Conservation (phyloP, 2,329 filamentous ascomycete species). For the Hypoxylon sp. region DNA sequence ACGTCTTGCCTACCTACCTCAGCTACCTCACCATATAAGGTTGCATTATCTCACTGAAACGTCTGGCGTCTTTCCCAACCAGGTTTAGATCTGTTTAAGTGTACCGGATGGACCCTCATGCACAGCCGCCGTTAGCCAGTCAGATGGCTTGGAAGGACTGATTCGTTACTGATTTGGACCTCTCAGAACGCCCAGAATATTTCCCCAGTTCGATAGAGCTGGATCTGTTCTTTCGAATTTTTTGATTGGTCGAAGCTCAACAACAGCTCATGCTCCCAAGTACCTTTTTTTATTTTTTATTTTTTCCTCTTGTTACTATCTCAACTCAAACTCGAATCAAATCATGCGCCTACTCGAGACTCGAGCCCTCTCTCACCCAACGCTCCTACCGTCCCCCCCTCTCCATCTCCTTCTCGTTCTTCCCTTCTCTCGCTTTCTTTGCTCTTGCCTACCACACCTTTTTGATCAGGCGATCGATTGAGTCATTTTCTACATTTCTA, state of each 20-base stretch:
- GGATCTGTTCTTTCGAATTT: slow-evolving; percentile 54
- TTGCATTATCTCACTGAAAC: slow-evolving; percentile 47
- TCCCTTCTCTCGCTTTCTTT: slow-evolving; percentile 49
- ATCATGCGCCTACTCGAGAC: slow-evolving; percentile 51
- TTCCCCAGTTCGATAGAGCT: slow-evolving; percentile 44
- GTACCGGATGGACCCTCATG: slow-evolving; percentile 21
- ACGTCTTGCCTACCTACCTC: neutral
- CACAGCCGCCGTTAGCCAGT: slow-evolving; percentile 43
- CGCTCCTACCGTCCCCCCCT: slow-evolving; percentile 44
- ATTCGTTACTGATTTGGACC: slow-evolving; percentile 46
- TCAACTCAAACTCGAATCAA: slow-evolving; percentile 49
- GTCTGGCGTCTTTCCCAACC: slow-evolving; percentile 39
- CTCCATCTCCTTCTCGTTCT: slow-evolving; percentile 47
- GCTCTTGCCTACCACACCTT: slow-evolving; percentile 44
- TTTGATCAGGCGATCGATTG: slow-evolving; percentile 49
- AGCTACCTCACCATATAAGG: slow-evolving; percentile 33
- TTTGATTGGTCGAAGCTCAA: slow-evolving; percentile 59
- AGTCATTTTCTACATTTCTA: slow-evolving; percentile 47
- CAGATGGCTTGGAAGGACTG: slow-evolving; percentile 44
- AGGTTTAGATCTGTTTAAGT: slow-evolving; percentile 33
- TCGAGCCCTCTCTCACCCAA: slow-evolving; percentile 48
- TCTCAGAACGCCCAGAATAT: slow-evolving; percentile 50
- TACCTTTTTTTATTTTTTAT: slow-evolving; percentile 32
- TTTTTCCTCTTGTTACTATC: slow-evolving; percentile 37
- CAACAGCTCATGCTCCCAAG: slow-evolving; percentile 45